Base-by-base conservation (phyloP, 2,329 filamentous ascomycete genomes). In the Epichloe bromicola region DNA sequence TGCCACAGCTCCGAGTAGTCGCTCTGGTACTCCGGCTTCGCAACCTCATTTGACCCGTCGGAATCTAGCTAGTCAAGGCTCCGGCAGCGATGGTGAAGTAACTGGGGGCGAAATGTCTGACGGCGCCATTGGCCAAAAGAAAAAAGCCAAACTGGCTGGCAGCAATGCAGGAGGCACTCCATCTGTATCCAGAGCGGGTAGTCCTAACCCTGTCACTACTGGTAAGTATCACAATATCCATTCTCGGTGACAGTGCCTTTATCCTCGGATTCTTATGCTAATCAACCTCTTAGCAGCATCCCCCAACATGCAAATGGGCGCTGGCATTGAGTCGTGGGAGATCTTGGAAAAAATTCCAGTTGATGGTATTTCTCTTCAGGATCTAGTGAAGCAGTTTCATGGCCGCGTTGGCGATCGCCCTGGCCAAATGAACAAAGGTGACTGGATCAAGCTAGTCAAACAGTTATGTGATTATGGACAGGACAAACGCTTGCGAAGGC, bases 21-120 rank as follows among this genome's bases (percentile, higher is more conserved):
- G 79, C 19, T 71, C 75, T 17, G 70, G 70, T 12, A 83, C 79
- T 8, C 79, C 80, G 17, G 60, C 79, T 43, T 71, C 76, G 1
- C 61, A 67, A 33, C 53, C 59, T 4, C 58, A 59, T 20, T 69
- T 69, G 6, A 61, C 66, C n/a, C 71, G 69, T 46, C 67, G 70
- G 50, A 57, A 61, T 48, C 71, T 72, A 56, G 61, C 66, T 51
- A 74, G 68, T 46, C 76, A 75, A 46, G 80, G 78, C 38, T 82
- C 82, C 45, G 78, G 78, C 50, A 88, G 84, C 57, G 86, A 89
- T 56, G 85, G 81, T 20, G 85, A 88, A 62, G 82, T 74, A 39
- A 87, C 83, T 2, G 83, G 75, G 38, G 82, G 80, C 37, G 81
- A 84, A 59, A 82, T 80, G 70, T 82, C 79, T 1, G 80, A 83